Percentiles rank a stretch among this genome's conserved stretches.
These are phyloP conservation scores for Fraxinus dipetala DNA, from an alignment of 305 asterid species.

Conservation along the genomic window DNA sequence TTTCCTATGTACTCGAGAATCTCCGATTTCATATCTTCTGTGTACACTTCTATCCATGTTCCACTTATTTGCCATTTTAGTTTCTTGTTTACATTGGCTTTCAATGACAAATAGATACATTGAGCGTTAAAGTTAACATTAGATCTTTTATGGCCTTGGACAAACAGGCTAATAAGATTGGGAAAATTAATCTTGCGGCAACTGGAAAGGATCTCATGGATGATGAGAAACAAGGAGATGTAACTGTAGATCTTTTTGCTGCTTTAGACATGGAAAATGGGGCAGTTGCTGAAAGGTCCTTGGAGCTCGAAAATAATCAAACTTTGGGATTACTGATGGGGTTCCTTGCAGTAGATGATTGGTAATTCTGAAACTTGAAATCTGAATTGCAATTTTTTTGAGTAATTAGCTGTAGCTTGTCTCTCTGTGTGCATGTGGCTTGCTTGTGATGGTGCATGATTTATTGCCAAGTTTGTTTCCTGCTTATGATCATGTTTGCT, in stretches of 20 bases:
- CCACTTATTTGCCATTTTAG: neutral
- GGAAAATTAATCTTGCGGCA: conserved; percentile 98
- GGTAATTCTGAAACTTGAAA: conserved; percentile 49
- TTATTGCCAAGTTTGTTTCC: neutral
- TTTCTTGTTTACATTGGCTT: neutral
- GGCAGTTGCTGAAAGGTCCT: conserved; percentile 71
- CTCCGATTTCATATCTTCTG: neutral
- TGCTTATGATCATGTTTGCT: conserved; percentile 4
- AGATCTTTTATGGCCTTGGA: conserved; percentile 23
- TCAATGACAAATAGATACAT: conserved; percentile 10
- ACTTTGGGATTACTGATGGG: conserved; percentile 87
- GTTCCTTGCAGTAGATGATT: conserved; percentile 92
- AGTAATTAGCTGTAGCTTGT: neutral
- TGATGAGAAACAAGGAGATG: conserved; percentile 95
- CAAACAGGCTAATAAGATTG: conserved; percentile 89
- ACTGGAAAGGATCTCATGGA: conserved; percentile 99
- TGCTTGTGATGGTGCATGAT: conserved; percentile 17
- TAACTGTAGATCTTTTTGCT: conserved; percentile 87
- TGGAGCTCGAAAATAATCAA: conserved; percentile 83
- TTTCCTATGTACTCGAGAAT: conserved; percentile 1
- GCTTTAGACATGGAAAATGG: conserved; percentile 73
- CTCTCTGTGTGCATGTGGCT: neutral
- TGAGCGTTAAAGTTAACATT: neutral
- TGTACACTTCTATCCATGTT: neutral
- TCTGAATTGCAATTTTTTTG: neutral